Evolutionary conservation across 2,329 filamentous ascomycete species (phyloP).

Genomic region (Ceratocystis eucalypticola): DNA sequence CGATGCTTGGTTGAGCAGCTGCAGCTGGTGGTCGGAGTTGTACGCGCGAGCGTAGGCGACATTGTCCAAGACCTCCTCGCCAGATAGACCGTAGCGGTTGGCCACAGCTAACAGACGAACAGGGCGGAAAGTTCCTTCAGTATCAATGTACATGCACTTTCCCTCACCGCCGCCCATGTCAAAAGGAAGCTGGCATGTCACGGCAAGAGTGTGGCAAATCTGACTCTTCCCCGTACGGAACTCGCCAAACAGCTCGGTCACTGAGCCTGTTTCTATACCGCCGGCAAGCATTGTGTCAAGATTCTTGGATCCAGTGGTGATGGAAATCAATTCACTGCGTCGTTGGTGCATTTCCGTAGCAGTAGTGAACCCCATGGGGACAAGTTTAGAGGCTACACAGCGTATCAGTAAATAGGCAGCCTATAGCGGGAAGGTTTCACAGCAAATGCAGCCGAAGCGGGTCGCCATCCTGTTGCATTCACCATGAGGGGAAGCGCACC

Average conservation of each 20-base stretch:
- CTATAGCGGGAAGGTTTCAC: not conserved
- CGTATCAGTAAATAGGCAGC: constrained; percentile 3
- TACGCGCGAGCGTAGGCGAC: constrained; percentile 96
- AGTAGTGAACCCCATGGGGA: constrained; percentile 97
- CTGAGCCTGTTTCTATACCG: constrained; percentile 90
- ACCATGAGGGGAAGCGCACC: constrained; percentile 38
- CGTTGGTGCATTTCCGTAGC: constrained; percentile 98
- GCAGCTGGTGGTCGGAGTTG: constrained; percentile 95
- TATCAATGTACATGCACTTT: constrained; percentile 97
- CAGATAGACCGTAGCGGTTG: constrained; percentile 84
- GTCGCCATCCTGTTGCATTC: not conserved
- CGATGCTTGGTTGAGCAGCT: constrained; percentile 85
- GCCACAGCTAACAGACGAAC: constrained; percentile 84
- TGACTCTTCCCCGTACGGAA: constrained; percentile 98
- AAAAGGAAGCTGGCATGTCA: constrained; percentile 93
- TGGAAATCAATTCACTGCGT: constrained; percentile 91
- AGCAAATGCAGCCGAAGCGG: not conserved
- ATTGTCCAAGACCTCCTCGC: constrained; percentile 95
- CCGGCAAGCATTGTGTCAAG: constrained; percentile 89
- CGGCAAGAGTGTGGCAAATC: constrained; percentile 95
- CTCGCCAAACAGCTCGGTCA: constrained; percentile 96
- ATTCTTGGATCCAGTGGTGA: constrained; percentile 95
- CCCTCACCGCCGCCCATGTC: constrained; percentile 98
- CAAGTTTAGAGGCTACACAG: constrained; percentile 69
- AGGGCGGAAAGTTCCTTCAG: constrained; percentile 90